phyloP scores from a whole-genome alignment of 2,329 filamentous ascomycete species.

The Clonostachys sp. region DNA sequence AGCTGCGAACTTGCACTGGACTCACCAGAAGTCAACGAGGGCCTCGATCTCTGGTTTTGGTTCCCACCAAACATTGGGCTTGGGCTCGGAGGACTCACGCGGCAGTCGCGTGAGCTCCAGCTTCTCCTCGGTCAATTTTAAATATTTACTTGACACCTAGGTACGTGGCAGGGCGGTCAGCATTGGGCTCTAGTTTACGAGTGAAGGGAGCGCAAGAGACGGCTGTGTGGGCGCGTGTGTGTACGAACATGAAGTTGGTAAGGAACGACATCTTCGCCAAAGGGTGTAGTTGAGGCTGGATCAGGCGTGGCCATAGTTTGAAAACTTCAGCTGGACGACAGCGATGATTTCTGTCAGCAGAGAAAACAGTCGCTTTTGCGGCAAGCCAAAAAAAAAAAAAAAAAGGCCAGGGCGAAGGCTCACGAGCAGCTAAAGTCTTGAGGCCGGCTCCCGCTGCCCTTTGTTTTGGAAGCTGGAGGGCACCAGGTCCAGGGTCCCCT shows the following conservation, averaged over 20 bases:
- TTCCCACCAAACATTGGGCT: constrained; percentile 48
- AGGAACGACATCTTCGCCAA: constrained; percentile 41
- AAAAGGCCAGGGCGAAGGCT: too few relatives aligned
- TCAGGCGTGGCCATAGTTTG: neutral
- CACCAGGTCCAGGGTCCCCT: too few relatives aligned
- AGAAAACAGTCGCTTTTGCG: too few relatives aligned
- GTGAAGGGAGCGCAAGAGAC: neutral
- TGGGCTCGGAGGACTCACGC: constrained; percentile 45
- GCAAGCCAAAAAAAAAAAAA: too few relatives aligned
- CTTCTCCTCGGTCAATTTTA: constrained; percentile 63
- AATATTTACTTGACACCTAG: constrained; percentile 62
- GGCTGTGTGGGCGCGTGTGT: neutral
- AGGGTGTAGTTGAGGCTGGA: constrained; percentile 8
- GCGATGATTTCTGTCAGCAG: too few relatives aligned
- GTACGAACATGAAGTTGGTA: constrained; percentile 53
- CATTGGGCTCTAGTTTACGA: constrained; percentile 1
- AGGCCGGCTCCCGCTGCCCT: too few relatives aligned
- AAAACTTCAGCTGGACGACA: too few relatives aligned
- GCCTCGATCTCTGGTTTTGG: constrained; percentile 60
- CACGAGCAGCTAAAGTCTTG: too few relatives aligned
- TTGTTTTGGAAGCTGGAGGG: too few relatives aligned
- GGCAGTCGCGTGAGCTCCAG: constrained; percentile 62
- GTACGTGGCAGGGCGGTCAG: constrained; percentile 13
- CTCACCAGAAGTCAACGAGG: constrained; percentile 61
- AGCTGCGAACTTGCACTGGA: constrained; percentile 1